Base-by-base conservation (phyloP, 2,329 filamentous ascomycete genomes). In the Fonsecaea erecta region DNA sequence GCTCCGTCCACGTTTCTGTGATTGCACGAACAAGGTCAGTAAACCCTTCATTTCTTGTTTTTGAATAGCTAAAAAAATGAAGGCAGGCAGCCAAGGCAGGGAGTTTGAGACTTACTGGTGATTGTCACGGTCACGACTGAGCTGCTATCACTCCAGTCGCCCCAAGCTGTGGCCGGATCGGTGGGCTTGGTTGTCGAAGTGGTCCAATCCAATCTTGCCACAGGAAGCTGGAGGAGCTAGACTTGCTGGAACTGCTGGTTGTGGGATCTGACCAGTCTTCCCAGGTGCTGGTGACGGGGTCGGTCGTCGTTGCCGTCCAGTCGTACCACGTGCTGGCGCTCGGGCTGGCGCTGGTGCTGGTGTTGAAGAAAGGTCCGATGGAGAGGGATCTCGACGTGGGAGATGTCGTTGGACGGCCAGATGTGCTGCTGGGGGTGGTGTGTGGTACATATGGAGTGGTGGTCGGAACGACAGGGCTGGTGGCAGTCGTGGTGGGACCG, bases 1-100 rank as follows among this genome's bases (percentile, higher is more conserved):
- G 63, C 28, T 52, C 63, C 32, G 52, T 52, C 63, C 63, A 65
- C 12, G 63, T 56, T 40, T 55, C 51, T 52, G 55, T 48, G n/a
- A 4, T 14, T 18, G 48, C 46, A 12, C 30, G n/a, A 46, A 16
- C 11, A 40, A 28, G 12, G 35, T 61, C 14, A 61, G 59, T 48
- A 16, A n/a, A 4, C 18, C 12, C 8, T 21, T 6, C 7, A 46
- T 48, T 24, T 40, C 14, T 40, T 1, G 14, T 16, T 1, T 40
- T 30, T 37, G 24, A n/a, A 30, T 8, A 30, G 3, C n/a, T n/a
- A n/a, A n/a, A n/a, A n/a, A n/a, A n/a, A n/a, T n/a, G n/a, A n/a
- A n/a, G n/a, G n/a, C n/a, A n/a, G n/a, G n/a, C n/a, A 30, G 3
- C 28, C 3, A 30, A 40, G 9, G 6, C 12, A 9, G 55, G 4